Conservation (phyloP, 148 eudicot species). For the Silene uniflora region DNA sequence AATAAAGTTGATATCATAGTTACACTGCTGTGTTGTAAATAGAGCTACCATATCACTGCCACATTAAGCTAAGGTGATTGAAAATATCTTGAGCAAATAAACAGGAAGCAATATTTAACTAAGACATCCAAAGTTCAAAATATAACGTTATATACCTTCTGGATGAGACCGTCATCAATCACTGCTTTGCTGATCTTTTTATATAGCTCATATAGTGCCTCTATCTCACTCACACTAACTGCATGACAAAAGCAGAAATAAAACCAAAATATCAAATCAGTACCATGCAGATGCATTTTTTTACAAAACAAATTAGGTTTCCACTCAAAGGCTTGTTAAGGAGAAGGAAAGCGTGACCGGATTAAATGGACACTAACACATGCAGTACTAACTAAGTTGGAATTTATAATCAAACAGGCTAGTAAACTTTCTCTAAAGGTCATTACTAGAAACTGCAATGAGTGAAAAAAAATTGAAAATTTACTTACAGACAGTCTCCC, state of each 20-base stretch:
- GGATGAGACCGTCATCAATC: constrained; percentile 84
- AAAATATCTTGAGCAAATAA: not conserved
- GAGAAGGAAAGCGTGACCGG: not conserved
- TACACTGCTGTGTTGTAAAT: not conserved
- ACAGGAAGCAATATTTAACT: not conserved
- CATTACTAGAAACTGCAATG: not conserved
- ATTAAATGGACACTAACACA: not conserved
- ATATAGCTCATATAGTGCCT: constrained; percentile 91
- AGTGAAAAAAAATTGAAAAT: not conserved
- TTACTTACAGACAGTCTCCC: constrained; percentile 79
- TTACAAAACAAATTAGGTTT: not conserved
- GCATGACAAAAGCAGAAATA: constrained; percentile 32
- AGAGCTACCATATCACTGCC: not conserved
- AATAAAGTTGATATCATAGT: no score
- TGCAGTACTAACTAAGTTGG: not conserved
- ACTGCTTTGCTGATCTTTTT: constrained; percentile 97
- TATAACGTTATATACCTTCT: constrained; percentile 50
- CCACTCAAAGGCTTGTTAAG: not conserved
- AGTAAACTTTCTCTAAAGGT: not conserved
- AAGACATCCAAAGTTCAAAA: not conserved
- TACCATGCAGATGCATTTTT: no score
- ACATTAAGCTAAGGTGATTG: not conserved
- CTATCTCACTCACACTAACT: constrained; percentile 97
- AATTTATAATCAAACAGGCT: not conserved
- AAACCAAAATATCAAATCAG: not conserved